Conservation (phyloP, 2,329 filamentous ascomycete genomes). For the Alternaria hordeiaustralica region DNA sequence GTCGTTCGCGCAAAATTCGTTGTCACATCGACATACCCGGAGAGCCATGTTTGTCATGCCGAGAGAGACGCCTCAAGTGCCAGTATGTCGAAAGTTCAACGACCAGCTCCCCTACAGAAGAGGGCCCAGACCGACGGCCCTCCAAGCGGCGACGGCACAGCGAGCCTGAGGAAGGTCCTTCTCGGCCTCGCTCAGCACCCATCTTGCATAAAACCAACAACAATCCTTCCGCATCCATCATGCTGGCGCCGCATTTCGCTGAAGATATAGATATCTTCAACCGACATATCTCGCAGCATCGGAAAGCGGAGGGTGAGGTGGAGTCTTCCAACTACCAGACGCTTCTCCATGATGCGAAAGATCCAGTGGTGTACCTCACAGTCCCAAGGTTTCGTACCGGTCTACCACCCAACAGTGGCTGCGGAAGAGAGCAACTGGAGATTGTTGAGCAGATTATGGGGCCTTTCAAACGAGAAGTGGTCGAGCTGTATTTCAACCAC, state of each 20-base stretch:
- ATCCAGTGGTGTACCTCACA: constrained; percentile 52
- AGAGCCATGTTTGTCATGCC: constrained; percentile 50
- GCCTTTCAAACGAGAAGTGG: constrained; percentile 45
- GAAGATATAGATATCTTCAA: constrained; percentile 52
- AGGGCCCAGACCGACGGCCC: constrained; percentile 28
- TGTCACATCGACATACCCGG: constrained; percentile 51
- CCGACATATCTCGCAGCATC: constrained; percentile 46
- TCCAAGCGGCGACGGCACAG: constrained; percentile 39
- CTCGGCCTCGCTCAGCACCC: constrained; percentile 33
- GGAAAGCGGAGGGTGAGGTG: constrained; percentile 29
- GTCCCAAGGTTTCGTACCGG: constrained; percentile 60
- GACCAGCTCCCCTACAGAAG: constrained; percentile 30
- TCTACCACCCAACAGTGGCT: constrained; percentile 40
- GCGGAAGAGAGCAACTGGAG: constrained; percentile 49
- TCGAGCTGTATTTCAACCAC: constrained; percentile 55
- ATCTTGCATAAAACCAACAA: constrained; percentile 38
- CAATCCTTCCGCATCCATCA: constrained; percentile 46
- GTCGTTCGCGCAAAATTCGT: constrained; percentile 51
- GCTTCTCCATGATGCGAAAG: constrained; percentile 54
- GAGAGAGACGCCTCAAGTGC: constrained; percentile 47
- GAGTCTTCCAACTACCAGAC: constrained; percentile 56
- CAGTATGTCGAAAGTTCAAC: constrained; percentile 42
- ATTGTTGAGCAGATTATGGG: constrained; percentile 52
- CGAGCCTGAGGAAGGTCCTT: constrained; percentile 29
- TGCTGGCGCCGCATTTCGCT: constrained; percentile 50